Evolutionary conservation across 1,139 yeast genomes (phyloP), one percentile per base, ranked within the genome.

Genomic region (Blastobotrys buckinghamii): DNA sequence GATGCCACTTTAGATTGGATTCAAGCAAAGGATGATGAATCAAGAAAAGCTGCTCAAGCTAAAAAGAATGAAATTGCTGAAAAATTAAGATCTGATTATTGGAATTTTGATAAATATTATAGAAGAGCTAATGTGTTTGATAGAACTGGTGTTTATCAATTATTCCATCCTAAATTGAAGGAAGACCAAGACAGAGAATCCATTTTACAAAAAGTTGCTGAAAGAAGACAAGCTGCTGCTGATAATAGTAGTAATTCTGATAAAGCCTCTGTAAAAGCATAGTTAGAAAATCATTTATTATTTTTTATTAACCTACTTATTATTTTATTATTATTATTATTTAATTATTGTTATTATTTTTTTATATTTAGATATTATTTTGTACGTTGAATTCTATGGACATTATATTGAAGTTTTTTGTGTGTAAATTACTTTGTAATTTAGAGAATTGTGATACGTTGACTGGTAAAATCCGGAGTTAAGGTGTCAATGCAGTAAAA

Each of bases 101-200:
- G 75, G 62, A 63, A 67, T 40, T 64, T 83, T 49, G 96, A 88
- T 61, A 88, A 90, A 0, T 85, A 82, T 59, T 65, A 84, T 40
- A 78, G 96, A 61, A 78, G 84, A 33, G 77, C 84, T 59, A 76
- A 84, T 24, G 66, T 77, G 32, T 83, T 76, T 61, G 96, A 88
- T 64, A 74, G 88, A 55, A 69, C 68, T 51, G 84, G 83, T 0
- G 57, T 64, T 34, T 62, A 72, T 42, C 59, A 57, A 30, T 60
- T 51, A 45, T 64, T 61, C 57, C 57, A 65, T 52, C 51, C 62
- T 19, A 62, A 58, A 1, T 26, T 42, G 19, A 32, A 20, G 30
- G 20, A 42, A 2, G 44, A 40, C n/a, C 8, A 12, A 6, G 36
- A 40, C 8, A 36, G 19, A 27, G 24, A 36, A 26, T 6, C 15